Evolutionary conservation across 1,139 yeast genomes (phyloP).

Genomic region (Yarrowia galli): DNA sequence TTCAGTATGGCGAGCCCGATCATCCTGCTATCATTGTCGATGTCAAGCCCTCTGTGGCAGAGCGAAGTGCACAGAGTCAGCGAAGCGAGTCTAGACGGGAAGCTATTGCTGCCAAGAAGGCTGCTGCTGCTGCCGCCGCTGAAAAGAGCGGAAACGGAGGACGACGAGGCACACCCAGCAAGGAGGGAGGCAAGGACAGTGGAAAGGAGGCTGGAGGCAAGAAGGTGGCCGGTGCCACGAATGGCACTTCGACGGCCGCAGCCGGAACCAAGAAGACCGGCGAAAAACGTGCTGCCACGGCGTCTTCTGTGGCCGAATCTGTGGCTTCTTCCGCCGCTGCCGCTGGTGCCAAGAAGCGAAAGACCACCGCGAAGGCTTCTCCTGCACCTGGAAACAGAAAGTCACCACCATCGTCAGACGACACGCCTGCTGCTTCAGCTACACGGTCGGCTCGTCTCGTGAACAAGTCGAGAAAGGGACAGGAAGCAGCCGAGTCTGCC

Average conservation of each 20-base stretch:
- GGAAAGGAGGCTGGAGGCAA: constrained; percentile 22
- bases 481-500: constrained; percentile 37
- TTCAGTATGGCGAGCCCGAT: constrained; percentile 72
- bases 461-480: constrained; percentile 27
- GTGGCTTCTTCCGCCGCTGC: not conserved
- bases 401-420: constrained; percentile 30
- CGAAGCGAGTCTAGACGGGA: constrained; percentile 79
- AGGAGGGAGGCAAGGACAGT: constrained; percentile 21
- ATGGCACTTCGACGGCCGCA: not conserved
- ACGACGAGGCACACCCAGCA: constrained; percentile 21
- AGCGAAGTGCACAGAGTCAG: constrained; percentile 55
- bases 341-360: constrained; percentile 13
- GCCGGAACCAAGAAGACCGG: constrained; percentile 20
- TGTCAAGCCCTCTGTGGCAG: constrained; percentile 43
- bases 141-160: constrained; percentile 27
- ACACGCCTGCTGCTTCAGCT: constrained; percentile 2
- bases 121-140: constrained; percentile 51
- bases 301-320: not conserved
- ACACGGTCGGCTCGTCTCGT: constrained; percentile 7
- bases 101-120: constrained; percentile 88
- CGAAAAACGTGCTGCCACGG: constrained; percentile 5
- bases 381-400: constrained; percentile 21
- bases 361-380: constrained; percentile 15
- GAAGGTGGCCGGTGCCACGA: not conserved
- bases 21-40: constrained; percentile 72